Conservation (phyloP, 345 rosid genomes). For the Iberis pinnata region DNA sequence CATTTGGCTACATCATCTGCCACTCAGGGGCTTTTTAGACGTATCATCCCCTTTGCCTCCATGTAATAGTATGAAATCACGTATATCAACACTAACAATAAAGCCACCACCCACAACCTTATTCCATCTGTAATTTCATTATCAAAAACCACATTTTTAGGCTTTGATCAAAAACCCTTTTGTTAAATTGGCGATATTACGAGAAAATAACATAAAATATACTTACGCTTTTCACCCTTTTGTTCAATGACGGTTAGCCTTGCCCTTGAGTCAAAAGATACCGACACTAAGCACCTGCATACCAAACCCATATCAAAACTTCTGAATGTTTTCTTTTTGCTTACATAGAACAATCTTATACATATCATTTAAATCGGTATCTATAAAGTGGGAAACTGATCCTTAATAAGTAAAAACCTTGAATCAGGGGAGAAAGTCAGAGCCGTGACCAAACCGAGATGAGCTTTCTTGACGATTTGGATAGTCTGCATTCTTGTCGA, state of each 20-base stretch:
- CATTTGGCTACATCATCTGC: not conserved
- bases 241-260: constrained; percentile 51
- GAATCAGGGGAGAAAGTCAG: constrained; percentile 77
- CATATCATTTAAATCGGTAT: no score
- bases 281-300: constrained; percentile 69
- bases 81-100: constrained; percentile 20
- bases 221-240: constrained; percentile 19
- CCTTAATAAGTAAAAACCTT: constrained; percentile 40
- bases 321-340: constrained; percentile 9
- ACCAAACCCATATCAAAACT: constrained; percentile 13
- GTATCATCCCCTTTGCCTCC: constrained; percentile 19
- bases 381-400: not conserved
- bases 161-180: no score
- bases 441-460: constrained; percentile 78
- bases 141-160: not conserved
- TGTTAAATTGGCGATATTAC: no score
- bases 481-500: constrained; percentile 41
- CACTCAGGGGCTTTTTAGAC: not conserved
- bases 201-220: not conserved
- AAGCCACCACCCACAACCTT: not conserved
- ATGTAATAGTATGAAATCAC: constrained; percentile 22
- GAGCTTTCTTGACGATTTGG: constrained; percentile 56
- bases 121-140: constrained; percentile 26
- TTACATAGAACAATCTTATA: constrained; percentile 7
- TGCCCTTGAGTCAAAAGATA: constrained; percentile 88